These are phyloP conservation scores for Aureobasidium zeae DNA, from an alignment of 2,329 filamentous ascomycete genomes.

Conservation along the genomic window DNA sequence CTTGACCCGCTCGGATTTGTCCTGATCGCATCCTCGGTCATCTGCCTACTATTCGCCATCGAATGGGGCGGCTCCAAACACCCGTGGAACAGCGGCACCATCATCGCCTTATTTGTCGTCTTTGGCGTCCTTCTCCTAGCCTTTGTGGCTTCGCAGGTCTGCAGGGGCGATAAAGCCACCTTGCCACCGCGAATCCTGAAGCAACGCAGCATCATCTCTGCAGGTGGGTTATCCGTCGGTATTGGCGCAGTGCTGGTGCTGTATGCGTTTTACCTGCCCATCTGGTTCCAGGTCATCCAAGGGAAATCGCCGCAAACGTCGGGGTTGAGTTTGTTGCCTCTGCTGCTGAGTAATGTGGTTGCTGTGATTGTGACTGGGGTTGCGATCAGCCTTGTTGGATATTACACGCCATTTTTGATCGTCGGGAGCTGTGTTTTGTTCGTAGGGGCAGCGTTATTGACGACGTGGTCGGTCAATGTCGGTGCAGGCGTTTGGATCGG, in stretches of 20 bases:
- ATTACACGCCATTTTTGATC: conserved; percentile 39
- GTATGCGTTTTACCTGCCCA: conserved; percentile 29
- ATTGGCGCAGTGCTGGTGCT: conserved; percentile 37
- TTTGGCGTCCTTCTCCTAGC: conserved; percentile 6
- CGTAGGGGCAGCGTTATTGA: conserved; percentile 35
- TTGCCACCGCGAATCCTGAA: conserved; percentile 21
- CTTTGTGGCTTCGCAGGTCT: conserved; percentile 5
- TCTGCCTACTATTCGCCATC: conserved; percentile 36
- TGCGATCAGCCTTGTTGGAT: conserved; percentile 31
- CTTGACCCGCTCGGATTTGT: conserved; percentile 30
- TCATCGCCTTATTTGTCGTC: conserved; percentile 17
- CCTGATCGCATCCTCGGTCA: conserved; percentile 16
- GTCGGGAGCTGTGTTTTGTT: conserved; percentile 31
- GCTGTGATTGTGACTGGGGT: conserved; percentile 31
- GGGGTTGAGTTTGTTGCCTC: conserved; percentile 34
- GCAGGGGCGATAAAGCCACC: conserved; percentile 20
- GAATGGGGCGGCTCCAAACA: conserved; percentile 39
- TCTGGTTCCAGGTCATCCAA: conserved; percentile 35
- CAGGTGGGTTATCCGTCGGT: conserved; percentile 23
- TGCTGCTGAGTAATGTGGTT: conserved; percentile 33
- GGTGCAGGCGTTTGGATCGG: conserved; percentile 18
- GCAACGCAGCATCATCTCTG: conserved; percentile 26
- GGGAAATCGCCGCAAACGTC: conserved; percentile 33
- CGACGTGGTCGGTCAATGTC: conserved; percentile 17
- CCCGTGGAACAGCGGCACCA: conserved; percentile 22